A percentile compares a stretch with the other conserved stretches of the same genome.
phyloP scores from a whole-genome alignment of 768 basidiomycete genomes.

The Grammothele lineata region DNA sequence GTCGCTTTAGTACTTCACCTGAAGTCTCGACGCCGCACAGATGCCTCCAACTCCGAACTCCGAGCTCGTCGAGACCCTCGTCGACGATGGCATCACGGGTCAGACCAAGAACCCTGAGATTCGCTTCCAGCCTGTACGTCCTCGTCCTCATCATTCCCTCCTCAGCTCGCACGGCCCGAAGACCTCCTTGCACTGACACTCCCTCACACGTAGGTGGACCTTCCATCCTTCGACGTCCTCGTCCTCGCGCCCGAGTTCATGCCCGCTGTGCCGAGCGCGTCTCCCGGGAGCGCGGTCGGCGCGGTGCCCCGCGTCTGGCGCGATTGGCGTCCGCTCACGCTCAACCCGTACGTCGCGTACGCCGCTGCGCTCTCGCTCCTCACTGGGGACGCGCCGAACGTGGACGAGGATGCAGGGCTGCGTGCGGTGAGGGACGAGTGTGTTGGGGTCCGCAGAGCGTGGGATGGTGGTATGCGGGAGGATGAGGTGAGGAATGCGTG shows the following conservation, averaged over 20 bases:
- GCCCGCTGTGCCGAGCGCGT: neutral
- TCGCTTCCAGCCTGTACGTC: conserved; percentile 1
- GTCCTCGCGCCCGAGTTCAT: conserved; percentile 1
- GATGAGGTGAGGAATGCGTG: too few species aligned
- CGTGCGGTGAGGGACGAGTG: neutral
- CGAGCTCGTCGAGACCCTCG: neutral
- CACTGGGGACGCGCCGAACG: neutral
- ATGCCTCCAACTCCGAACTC: too few species aligned
- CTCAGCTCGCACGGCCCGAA: neutral
- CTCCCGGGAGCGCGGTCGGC: neutral
- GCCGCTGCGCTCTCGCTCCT: neutral
- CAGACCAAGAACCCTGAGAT: neutral
- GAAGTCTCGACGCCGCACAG: too few species aligned
- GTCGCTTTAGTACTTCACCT: too few species aligned
- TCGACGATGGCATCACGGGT: conserved; percentile 1
- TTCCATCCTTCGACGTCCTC: conserved; percentile 1
- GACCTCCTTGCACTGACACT: neutral
- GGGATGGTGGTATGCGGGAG: neutral
- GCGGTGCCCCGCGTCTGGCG: neutral
- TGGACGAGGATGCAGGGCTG: neutral
- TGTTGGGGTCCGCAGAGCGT: neutral
- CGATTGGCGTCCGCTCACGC: neutral
- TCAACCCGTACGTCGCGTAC: conserved; percentile 1
- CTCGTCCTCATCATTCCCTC: neutral
- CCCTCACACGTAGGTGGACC: neutral